phyloP scores from a whole-genome alignment of 1,284 basidiomycete species.

The Trichosporon sp. region DNA sequence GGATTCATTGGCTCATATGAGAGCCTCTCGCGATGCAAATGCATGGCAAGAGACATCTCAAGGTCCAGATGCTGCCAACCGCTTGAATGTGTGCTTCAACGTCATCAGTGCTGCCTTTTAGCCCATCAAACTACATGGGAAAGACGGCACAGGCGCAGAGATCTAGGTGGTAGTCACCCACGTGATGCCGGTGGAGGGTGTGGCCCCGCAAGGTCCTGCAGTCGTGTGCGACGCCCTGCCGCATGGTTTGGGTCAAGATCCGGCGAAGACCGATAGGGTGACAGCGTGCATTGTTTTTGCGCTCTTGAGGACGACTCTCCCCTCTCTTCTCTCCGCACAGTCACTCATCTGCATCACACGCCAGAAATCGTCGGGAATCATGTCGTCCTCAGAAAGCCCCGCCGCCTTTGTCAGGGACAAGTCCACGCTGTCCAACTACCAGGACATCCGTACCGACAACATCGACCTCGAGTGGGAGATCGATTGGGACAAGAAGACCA shows the following conservation, averaged over 20 bases:
- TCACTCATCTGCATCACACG: no score
- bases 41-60: no score
- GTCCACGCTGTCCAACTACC: conserved; percentile 74
- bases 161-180: not conserved
- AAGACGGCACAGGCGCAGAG: no score
- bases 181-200: conserved; percentile 2
- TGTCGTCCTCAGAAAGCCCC: conserved; percentile 31
- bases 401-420: conserved; percentile 53
- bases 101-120: no score
- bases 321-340: no score
- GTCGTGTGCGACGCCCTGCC: not conserved
- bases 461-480: conserved; percentile 75
- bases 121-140: no score
- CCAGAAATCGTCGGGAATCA: conserved; percentile 4
- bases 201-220: not conserved
- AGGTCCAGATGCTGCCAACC: no score
- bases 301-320: not conserved
- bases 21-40: no score
- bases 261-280: not conserved
- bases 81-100: no score
- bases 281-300: not conserved
- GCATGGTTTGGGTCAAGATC: not conserved
- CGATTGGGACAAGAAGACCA: conserved; percentile 64
- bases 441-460: conserved; percentile 61
- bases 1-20: no score